These are phyloP conservation scores for Dictyostelium capitatum DNA, from an alignment of 78 protist species.

Conservation along the genomic window DNA sequence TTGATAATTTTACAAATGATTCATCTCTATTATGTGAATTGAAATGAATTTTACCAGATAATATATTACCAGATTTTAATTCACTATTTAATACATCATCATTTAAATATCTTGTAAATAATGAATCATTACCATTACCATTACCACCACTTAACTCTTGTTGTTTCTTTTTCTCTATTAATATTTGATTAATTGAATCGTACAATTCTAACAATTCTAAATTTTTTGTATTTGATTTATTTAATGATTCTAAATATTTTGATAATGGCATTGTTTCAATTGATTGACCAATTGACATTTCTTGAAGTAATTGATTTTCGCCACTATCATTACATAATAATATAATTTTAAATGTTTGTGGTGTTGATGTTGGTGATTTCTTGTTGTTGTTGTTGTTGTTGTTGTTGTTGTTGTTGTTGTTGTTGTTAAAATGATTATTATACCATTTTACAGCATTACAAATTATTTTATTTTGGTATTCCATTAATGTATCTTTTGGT, in stretches of 20 bases:
- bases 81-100: slow-evolving; percentile 49
- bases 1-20: slow-evolving; percentile 41
- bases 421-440: slow-evolving; percentile 12
- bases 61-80: slow-evolving; percentile 54
- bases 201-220: not conserved
- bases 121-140: not conserved
- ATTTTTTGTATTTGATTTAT: not conserved
- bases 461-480: not conserved
- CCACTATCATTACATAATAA: no score
- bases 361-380: no score
- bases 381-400: not conserved
- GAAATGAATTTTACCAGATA: slow-evolving; percentile 44
- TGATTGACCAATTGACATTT: no score
- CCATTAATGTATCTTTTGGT: not conserved
- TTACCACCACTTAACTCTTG: not conserved
- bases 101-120: slow-evolving; percentile 51
- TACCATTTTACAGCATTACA: slow-evolving; percentile 22
- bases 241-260: not conserved
- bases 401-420: no score
- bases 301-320: no score
- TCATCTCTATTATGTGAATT: slow-evolving; percentile 44
- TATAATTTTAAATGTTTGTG: no score
- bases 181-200: slow-evolving; percentile 4
- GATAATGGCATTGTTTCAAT: not conserved
- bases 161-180: not conserved